A percentile compares a stretch with the other conserved stretches of the same genome.
Conservation (phyloP, 1,139 yeast genomes). For the Geotrichum australiense region DNA sequence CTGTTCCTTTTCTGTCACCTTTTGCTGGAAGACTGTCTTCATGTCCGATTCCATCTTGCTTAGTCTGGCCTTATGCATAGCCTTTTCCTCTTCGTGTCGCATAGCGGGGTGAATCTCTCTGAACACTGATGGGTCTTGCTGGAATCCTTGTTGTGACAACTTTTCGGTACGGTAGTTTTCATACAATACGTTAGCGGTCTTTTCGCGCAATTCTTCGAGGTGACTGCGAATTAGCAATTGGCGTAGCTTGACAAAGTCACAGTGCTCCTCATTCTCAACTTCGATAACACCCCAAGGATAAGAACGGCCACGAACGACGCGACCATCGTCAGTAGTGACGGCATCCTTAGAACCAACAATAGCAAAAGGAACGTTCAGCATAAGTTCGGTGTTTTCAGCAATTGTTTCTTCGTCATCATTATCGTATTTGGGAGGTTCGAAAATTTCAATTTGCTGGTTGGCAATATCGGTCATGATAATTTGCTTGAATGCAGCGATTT, state of each 20-base stretch:
- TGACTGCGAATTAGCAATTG: conserved; percentile 84
- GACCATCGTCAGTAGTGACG: conserved; percentile 69
- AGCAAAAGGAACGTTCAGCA: conserved; percentile 61
- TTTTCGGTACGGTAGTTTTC: conserved; percentile 88
- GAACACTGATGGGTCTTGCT: conserved; percentile 88
- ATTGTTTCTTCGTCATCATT: conserved; percentile 80
- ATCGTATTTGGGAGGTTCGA: conserved; percentile 71
- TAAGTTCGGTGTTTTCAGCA: conserved; percentile 55
- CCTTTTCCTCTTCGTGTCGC: conserved; percentile 90
- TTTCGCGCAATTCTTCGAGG: conserved; percentile 89
- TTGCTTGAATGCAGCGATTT: conserved; percentile 65
- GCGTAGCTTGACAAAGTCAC: conserved; percentile 86
- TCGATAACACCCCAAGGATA: conserved; percentile 99
- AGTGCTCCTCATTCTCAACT: conserved; percentile 90
- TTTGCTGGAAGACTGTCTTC: conserved; percentile 95
- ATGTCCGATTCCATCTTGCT: conserved; percentile 94
- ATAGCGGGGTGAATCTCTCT: conserved; percentile 89
- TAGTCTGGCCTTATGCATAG: conserved; percentile 87
- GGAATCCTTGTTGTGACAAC: conserved; percentile 73
- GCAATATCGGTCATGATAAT: conserved; percentile 66
- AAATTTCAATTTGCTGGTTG: conserved; percentile 68
- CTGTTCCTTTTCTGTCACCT: conserved; percentile 94
- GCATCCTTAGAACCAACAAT: conserved; percentile 82
- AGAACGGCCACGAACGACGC: conserved; percentile 79
- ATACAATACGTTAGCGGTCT: conserved; percentile 68